Evolutionary conservation across 495 filamentous ascomycete species (phyloP).

Genomic region (Podospora anserina): DNA sequence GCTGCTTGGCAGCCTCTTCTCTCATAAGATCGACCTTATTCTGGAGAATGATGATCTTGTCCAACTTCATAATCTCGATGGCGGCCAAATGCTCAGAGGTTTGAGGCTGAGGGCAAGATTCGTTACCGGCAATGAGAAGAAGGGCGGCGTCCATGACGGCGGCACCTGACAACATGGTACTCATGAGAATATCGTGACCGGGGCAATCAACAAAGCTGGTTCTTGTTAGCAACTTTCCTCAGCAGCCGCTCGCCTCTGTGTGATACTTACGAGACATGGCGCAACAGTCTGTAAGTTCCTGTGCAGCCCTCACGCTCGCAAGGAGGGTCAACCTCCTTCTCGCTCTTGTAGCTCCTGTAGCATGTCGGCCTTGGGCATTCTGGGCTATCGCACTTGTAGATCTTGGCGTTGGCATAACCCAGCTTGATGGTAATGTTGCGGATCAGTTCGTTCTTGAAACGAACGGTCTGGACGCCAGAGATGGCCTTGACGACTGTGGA

Average conservation of each 20-base stretch:
- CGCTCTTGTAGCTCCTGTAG: conserved; percentile 95
- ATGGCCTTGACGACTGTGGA: conserved; percentile 98
- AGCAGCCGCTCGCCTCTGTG: not conserved
- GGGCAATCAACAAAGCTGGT: conserved; percentile 93
- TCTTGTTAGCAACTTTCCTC: conserved; percentile 13
- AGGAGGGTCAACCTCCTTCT: conserved; percentile 92
- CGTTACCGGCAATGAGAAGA: conserved; percentile 95
- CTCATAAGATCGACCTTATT: conserved; percentile 99
- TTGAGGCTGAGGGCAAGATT: conserved; percentile 98
- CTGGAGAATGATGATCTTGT: conserved; percentile 97
- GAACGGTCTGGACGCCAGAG: conserved; percentile 95
- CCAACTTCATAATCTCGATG: conserved; percentile 98
- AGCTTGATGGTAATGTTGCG: conserved; percentile 99
- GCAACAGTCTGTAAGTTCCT: conserved; percentile 77
- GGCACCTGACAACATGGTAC: conserved; percentile 98
- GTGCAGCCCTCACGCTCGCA: conserved; percentile 90
- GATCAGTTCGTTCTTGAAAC: conserved; percentile 99
- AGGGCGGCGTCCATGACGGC: conserved; percentile 99
- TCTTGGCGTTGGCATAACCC: conserved; percentile 98
- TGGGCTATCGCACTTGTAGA: conserved; percentile 95
- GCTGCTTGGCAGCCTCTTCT: conserved; percentile 84
- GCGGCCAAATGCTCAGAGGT: conserved; percentile 97
- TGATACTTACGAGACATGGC: conserved; percentile 78
- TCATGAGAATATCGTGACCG: conserved; percentile 99
- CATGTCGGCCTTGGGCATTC: conserved; percentile 91